Conservation (phyloP, 192 early-diverging fungal genomes). For the Podila verticillata region DNA sequence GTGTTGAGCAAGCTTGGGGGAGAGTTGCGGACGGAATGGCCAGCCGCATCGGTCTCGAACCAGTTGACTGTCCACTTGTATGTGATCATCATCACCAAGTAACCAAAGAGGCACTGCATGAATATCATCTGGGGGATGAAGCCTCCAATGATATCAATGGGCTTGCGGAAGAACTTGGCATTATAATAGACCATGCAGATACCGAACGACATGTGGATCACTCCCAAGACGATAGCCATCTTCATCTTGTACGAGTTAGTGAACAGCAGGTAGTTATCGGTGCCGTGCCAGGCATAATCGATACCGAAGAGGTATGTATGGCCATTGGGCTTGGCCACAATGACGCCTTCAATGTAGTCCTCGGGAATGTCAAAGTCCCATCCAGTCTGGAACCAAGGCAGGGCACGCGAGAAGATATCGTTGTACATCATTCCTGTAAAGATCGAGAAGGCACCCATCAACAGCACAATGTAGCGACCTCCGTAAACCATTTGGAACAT, state of each 20-base stretch:
- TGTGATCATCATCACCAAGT: constrained; percentile 89
- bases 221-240: constrained; percentile 95
- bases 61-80: constrained; percentile 98
- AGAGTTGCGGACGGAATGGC: constrained; percentile 70
- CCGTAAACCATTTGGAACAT: constrained; percentile 91
- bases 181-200: constrained; percentile 91
- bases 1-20: constrained; percentile 97
- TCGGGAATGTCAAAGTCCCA: constrained; percentile 73
- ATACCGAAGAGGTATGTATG: constrained; percentile 51
- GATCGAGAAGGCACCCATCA: constrained; percentile 98
- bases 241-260: constrained; percentile 99
- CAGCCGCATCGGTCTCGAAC: constrained; percentile 74
- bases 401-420: constrained; percentile 91
- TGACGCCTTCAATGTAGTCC: constrained; percentile 63
- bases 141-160: constrained; percentile 82
- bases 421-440: constrained; percentile 99
- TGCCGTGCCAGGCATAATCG: constrained; percentile 81
- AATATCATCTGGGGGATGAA: constrained; percentile 96
- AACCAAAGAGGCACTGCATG: constrained; percentile 95
- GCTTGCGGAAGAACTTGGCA: constrained; percentile 87
- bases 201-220: constrained; percentile 97
- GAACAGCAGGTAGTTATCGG: constrained; percentile 95
- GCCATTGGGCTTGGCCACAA: constrained; percentile 67
- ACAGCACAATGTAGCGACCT: constrained; percentile 96
- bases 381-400: constrained; percentile 79